Evolutionary conservation across 1,139 yeast genomes (phyloP), one percentile per base, ranked within the genome.

Genomic region (Yamadazyma blattariae): DNA sequence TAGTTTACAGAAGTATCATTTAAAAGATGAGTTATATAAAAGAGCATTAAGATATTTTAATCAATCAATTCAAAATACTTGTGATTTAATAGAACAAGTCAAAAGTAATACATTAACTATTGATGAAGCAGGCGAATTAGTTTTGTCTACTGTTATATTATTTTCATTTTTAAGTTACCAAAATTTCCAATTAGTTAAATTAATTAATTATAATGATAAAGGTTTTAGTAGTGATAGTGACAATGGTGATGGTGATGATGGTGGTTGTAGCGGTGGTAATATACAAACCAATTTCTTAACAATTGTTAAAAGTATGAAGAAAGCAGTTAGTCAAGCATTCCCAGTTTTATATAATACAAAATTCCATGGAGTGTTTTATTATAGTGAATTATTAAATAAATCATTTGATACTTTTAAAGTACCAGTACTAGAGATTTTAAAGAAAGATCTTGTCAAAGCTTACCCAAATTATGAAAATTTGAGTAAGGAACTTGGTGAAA

Each of bases 161-260:
- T 62, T 48, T 39, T 47, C 62, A 4, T 61, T 52, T 35, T 39
- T 63, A 13, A 57, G 60, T 4, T 38, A 63, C 3, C 64, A 62
- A 35, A 67, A 67, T 1, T 52, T 51, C 35, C 45, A 45, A 28
- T 39, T 60, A 12, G 38, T 58, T 10, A 61, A 64, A 3, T 40
- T 63, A 23, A 42, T 64, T 1, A 41, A 47, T 14, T 54, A 48
- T 33, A 27, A 32, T 26, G 54, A 53, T n/a, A 23, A 15, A 9
- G 37, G 32, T 13, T 38, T 35, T 31, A 9, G 52, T 1, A 64
- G 57, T 36, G 41, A 51, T 16, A 7, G 19, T 7, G 7, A 5
- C 19, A 54, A 53, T 11, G 26, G 14, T 10, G 37, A 33, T n/a
- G 40, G 36, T 32, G 10, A 52, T 1, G 64, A 58, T 36, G 41